Evolutionary conservation across 192 early-diverging fungal species (phyloP).

Genomic region (Coemansia sp.): DNA sequence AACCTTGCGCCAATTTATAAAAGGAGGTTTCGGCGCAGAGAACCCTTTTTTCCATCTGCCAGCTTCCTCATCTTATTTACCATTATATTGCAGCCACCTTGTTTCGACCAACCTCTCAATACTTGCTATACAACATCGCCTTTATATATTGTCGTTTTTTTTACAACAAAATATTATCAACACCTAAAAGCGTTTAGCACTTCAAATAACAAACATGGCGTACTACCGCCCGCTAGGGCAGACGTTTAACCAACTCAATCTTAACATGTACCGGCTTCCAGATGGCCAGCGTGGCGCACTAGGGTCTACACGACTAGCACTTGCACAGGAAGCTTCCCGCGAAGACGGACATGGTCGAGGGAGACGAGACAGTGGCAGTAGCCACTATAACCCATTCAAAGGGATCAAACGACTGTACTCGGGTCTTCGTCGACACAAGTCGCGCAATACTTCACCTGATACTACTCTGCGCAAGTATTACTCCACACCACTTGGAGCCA

Average conservation of each 20-base stretch:
- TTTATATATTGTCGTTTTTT: neutral
- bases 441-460: conserved; percentile 15
- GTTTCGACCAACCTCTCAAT: neutral
- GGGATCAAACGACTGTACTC: conserved; percentile 50
- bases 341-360: conserved; percentile 20
- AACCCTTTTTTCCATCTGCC: neutral
- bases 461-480: conserved; percentile 46
- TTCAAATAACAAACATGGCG: conserved; percentile 24
- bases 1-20: neutral
- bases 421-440: conserved; percentile 30
- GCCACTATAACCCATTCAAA: conserved; percentile 45
- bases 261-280: conserved; percentile 53
- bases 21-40: neutral
- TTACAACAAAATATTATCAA: neutral
- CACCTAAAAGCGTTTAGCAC: neutral
- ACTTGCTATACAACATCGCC: neutral
- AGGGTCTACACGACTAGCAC: conserved; percentile 41
- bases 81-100: neutral
- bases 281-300: conserved; percentile 53
- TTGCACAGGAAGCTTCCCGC: conserved; percentile 43
- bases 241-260: conserved; percentile 55
- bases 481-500: conserved; percentile 31
- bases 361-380: conserved; percentile 17
- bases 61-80: neutral
- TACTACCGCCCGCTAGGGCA: conserved; percentile 49